Conservation (phyloP, 495 filamentous ascomycete species). For the Podospora conica region DNA sequence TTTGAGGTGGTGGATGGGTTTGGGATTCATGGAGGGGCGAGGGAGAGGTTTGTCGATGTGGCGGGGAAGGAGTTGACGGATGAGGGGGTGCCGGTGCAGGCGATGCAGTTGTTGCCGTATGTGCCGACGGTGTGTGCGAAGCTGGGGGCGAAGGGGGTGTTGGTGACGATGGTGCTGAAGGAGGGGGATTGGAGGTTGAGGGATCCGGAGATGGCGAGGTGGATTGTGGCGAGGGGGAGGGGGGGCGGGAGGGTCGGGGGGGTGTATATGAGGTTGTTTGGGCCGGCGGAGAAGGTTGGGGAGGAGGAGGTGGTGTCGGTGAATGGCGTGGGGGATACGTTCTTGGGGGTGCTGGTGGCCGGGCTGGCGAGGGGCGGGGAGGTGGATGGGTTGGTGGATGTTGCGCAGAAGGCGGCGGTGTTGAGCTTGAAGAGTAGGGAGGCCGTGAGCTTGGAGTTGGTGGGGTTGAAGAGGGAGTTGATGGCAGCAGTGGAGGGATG, state of each 20-base stretch:
- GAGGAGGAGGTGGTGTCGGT: constrained; percentile 78
- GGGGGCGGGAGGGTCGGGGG: constrained; percentile 59
- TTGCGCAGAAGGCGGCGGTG: constrained; percentile 70
- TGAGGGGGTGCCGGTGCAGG: constrained; percentile 73
- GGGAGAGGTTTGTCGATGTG: constrained; percentile 58
- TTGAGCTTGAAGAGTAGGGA: constrained; percentile 67
- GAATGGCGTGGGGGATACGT: constrained; percentile 92
- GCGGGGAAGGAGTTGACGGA: constrained; percentile 61
- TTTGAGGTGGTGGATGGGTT: constrained; percentile 73
- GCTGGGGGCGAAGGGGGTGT: constrained; percentile 69
- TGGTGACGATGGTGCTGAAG: constrained; percentile 64
- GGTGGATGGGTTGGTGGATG: constrained; percentile 44
- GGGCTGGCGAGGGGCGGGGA: constrained; percentile 48
- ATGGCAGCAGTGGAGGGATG: background rate
- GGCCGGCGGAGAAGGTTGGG: constrained; percentile 56
- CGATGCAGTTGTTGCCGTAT: constrained; percentile 76
- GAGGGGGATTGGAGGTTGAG: constrained; percentile 59
- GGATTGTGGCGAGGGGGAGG: constrained; percentile 57
- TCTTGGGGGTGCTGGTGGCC: constrained; percentile 73
- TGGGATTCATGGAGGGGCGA: constrained; percentile 47
- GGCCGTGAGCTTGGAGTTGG: constrained; percentile 54
- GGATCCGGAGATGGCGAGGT: constrained; percentile 53
- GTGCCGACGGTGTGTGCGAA: constrained; percentile 81
- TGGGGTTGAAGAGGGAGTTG: constrained; percentile 31
- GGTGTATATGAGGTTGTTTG: constrained; percentile 78